Evolutionary conservation across 1,284 basidiomycete genomes (phyloP).

Genomic region (Rhodotorula sp.): DNA sequence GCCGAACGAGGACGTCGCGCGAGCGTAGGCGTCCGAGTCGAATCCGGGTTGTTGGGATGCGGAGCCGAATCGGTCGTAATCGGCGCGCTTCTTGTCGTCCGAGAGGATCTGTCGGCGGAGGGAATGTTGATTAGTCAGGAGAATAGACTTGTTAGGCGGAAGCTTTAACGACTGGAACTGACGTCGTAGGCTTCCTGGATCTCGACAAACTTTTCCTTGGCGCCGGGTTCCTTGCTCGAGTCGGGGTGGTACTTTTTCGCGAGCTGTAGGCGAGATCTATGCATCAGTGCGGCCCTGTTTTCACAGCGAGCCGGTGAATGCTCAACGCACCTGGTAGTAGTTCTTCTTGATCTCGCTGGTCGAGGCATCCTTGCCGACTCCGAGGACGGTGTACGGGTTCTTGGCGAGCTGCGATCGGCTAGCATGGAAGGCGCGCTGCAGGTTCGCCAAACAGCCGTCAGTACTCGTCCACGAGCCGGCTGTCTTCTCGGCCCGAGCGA

Average conservation of each 20-base stretch:
- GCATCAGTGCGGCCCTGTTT: neutral
- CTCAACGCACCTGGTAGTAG: conserved; percentile 77
- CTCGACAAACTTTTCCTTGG: conserved; percentile 91
- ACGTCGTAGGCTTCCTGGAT: conserved; percentile 98
- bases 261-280: conserved; percentile 58
- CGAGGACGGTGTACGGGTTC: conserved; percentile 87
- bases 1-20: conserved; percentile 53
- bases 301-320: conserved; percentile 45
- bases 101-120: conserved; percentile 66
- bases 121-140: neutral
- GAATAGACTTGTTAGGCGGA: neutral
- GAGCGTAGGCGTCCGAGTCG: conserved; percentile 74
- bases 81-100: conserved; percentile 86
- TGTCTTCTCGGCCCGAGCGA: too few relatives aligned
- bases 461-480: too few relatives aligned
- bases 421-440: conserved; percentile 27
- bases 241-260: conserved; percentile 98
- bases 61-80: conserved; percentile 94
- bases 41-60: conserved; percentile 91
- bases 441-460: neutral
- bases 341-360: conserved; percentile 91
- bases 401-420: conserved; percentile 60
- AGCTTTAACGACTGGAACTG: conserved; percentile 46
- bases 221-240: conserved; percentile 86
- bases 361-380: conserved; percentile 79